Percentiles rank a stretch among this genome's conserved stretches.
phyloP scores from a whole-genome alignment of 2,329 filamentous ascomycete genomes.

The Fusarium mangiferae region DNA sequence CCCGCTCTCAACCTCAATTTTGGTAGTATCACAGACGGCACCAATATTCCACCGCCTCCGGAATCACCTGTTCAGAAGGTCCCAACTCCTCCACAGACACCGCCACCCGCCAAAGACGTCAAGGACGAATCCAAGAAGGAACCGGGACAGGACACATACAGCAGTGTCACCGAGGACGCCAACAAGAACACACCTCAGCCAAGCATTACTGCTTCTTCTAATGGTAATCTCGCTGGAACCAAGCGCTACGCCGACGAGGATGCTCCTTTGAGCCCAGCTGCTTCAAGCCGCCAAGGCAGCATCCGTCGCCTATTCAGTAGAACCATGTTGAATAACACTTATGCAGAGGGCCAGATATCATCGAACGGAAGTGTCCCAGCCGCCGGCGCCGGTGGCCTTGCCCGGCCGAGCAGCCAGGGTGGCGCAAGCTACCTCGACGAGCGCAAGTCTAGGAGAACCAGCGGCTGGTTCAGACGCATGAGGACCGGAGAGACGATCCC shows the following conservation, averaged over 20 bases:
- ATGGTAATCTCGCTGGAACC: constrained; percentile 58
- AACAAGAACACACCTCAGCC: constrained; percentile 35
- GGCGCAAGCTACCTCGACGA: constrained; percentile 61
- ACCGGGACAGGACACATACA: constrained; percentile 11
- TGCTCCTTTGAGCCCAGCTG: constrained; percentile 62
- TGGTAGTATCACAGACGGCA: constrained; percentile 68
- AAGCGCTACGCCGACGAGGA: constrained; percentile 64
- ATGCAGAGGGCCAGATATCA: constrained; percentile 60
- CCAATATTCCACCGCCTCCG: constrained; percentile 67
- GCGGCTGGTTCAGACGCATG: constrained; percentile 69
- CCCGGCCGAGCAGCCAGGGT: constrained; percentile 62
- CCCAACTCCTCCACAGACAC: constrained; percentile 55
- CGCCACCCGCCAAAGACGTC: constrained; percentile 42
- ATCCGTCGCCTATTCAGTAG: constrained; percentile 68
- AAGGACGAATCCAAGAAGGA: constrained; percentile 33
- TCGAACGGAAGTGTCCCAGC: constrained; percentile 49
- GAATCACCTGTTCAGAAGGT: constrained; percentile 64
- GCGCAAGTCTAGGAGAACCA: constrained; percentile 65
- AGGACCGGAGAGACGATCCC: constrained; percentile 50
- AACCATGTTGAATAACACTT: constrained; percentile 64
- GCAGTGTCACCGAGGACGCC: constrained; percentile 30
- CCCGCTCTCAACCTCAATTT: constrained; percentile 69
- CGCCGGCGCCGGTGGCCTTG: constrained; percentile 39
- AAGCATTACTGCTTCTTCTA: constrained; percentile 45
- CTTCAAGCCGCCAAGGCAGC: constrained; percentile 64